A percentile compares a stretch with the other conserved stretches of the same genome.
Evolutionary conservation across 2,329 filamentous ascomycete species (phyloP).

Genomic region (Pestalotiopsis sp.): DNA sequence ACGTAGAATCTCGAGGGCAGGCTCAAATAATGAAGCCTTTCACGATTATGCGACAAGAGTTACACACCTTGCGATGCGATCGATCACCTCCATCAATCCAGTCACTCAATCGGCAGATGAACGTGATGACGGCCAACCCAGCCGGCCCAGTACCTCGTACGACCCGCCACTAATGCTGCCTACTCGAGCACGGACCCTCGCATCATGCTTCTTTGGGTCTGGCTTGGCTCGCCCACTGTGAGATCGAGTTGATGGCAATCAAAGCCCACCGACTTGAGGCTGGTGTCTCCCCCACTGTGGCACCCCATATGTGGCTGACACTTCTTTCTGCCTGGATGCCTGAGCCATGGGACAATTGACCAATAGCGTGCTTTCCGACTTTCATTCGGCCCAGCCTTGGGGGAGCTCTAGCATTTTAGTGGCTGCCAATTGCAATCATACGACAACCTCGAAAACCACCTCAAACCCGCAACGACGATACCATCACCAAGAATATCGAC

Average conservation of each 20-base stretch:
- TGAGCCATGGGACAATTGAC: not conserved
- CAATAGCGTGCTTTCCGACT: not conserved
- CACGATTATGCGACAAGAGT: not conserved
- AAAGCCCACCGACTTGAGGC: not conserved
- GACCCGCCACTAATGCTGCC: not conserved
- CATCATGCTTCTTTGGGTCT: not conserved
- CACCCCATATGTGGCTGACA: not conserved
- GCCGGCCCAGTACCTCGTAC: not conserved
- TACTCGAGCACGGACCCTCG: not conserved
- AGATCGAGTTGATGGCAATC: not conserved
- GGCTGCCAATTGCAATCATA: slow-evolving; percentile 3
- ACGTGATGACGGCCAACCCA: not conserved
- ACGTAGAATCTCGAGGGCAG: not conserved
- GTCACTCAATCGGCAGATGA: not conserved
- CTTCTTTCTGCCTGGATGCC: not conserved
- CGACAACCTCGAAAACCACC: not conserved
- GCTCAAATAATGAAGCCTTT: not conserved
- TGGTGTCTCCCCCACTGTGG: not conserved
- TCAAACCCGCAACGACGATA: not conserved
- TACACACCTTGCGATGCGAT: not conserved
- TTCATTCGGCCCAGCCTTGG: not conserved
- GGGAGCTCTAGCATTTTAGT: not conserved
- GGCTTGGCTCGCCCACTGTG: not conserved
- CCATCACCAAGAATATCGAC: slow-evolving; percentile 16
- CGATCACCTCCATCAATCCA: not conserved